A percentile compares a stretch with the other conserved stretches of the same genome.
These are phyloP conservation scores for Magnusiomyces magnusii DNA, from an alignment of 1,139 yeast genomes.

Conservation along the genomic window DNA sequence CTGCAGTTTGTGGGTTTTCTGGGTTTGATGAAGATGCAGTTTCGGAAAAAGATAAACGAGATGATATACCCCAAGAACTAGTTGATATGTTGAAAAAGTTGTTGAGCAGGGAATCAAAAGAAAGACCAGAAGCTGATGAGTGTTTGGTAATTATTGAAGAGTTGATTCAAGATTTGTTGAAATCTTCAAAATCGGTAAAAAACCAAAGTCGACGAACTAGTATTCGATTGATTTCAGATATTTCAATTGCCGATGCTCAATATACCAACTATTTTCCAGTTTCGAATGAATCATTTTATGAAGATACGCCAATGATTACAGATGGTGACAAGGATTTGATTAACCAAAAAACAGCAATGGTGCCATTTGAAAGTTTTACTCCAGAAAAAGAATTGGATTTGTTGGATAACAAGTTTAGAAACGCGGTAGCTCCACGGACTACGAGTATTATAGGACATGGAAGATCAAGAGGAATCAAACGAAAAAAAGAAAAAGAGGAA, in stretches of 20 bases:
- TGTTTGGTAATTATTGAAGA: slow-evolving; percentile 32
- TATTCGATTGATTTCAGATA: slow-evolving; percentile 3
- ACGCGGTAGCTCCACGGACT: not conserved
- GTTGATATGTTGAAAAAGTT: slow-evolving; percentile 36
- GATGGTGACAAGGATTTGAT: not conserved
- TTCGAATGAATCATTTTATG: not conserved
- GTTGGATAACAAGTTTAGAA: not conserved
- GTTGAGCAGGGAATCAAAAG: slow-evolving; percentile 33
- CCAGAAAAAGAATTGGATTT: no score
- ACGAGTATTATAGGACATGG: slow-evolving; percentile 1
- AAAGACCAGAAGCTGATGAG: slow-evolving; percentile 42
- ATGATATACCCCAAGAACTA: slow-evolving; percentile 38
- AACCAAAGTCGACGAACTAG: not conserved
- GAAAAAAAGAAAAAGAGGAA: no score
- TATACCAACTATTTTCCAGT: not conserved
- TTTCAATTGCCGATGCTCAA: slow-evolving; percentile 3
- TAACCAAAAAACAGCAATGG: not conserved
- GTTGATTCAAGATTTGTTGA: not conserved
- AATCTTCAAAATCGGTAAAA: not conserved
- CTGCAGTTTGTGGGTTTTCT: slow-evolving; percentile 36
- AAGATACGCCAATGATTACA: not conserved
- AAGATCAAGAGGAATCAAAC: no score
- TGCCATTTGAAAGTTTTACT: not conserved
- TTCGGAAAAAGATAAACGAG: slow-evolving; percentile 20
- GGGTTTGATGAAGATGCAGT: slow-evolving; percentile 27